Percentiles rank a stretch among this genome's conserved stretches.
phyloP scores from a whole-genome alignment of 2,329 filamentous ascomycete genomes.

The Fusarium vanettenii region DNA sequence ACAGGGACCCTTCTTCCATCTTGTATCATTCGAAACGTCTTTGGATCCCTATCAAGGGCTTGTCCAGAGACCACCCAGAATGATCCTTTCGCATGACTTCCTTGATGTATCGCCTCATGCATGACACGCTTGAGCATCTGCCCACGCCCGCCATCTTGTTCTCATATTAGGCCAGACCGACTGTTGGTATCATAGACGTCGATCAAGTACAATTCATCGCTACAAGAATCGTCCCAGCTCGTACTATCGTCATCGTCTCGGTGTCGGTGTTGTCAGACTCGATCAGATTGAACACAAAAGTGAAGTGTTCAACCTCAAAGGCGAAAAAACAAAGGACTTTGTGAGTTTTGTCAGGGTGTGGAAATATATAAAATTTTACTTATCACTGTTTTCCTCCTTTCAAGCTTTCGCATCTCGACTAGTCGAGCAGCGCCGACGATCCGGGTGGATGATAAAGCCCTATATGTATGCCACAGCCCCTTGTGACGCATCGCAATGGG shows the following conservation, averaged over 20 bases:
- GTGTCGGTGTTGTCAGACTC: background rate
- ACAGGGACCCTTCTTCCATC: background rate
- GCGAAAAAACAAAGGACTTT: background rate
- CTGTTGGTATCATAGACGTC: no score
- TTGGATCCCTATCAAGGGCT: background rate
- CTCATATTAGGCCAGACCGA: no score
- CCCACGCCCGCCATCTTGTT: background rate
- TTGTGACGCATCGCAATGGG: background rate
- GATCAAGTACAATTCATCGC: no score
- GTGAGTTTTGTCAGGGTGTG: no score
- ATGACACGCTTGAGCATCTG: background rate
- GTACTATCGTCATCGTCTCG: no score
- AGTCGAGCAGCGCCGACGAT: background rate
- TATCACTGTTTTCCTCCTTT: background rate
- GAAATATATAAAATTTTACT: background rate
- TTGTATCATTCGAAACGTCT: background rate
- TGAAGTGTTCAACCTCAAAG: background rate
- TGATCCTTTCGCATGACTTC: background rate
- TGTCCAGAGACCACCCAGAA: background rate
- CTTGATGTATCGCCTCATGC: background rate
- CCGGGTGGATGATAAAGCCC: background rate
- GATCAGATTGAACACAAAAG: background rate
- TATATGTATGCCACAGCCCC: background rate
- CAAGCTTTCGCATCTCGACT: background rate
- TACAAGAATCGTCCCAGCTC: no score